A percentile compares a stretch with the other conserved stretches of the same genome.
Evolutionary conservation across 768 basidiomycete genomes (phyloP).

Genomic region (Amanita thiersii): DNA sequence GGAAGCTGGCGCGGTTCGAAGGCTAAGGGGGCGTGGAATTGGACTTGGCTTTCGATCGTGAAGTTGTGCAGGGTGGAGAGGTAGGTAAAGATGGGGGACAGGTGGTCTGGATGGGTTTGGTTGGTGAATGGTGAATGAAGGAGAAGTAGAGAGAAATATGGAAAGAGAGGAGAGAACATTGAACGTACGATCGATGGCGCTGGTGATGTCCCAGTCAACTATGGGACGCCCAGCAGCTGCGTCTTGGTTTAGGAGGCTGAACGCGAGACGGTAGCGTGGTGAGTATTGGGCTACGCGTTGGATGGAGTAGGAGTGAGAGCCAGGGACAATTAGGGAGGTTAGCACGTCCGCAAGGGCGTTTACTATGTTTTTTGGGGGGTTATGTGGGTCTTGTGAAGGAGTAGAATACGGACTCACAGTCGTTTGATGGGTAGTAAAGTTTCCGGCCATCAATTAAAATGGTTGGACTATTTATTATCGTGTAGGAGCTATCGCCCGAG

Average conservation of each 20-base stretch:
- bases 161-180: not conserved
- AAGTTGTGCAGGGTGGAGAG: slow-evolving; percentile 77
- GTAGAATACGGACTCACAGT: not conserved
- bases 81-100: slow-evolving; percentile 55
- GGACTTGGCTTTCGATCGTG: slow-evolving; percentile 90
- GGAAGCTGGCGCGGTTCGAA: slow-evolving; percentile 51
- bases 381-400: not conserved
- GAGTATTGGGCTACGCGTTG: slow-evolving; percentile 65
- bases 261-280: slow-evolving; percentile 78
- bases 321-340: slow-evolving; percentile 27
- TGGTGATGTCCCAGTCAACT: slow-evolving; percentile 65
- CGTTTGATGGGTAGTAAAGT: not conserved
- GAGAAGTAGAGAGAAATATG: too few species aligned
- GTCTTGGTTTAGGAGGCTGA: slow-evolving; percentile 90
- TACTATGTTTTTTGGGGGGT: slow-evolving; percentile 10
- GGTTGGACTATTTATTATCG: slow-evolving; percentile 10
- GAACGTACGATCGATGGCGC: slow-evolving; percentile 54
- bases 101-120: slow-evolving; percentile 42
- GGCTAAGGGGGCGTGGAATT: slow-evolving; percentile 84
- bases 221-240: slow-evolving; percentile 54
- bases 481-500: slow-evolving; percentile 15
- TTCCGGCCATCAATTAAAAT: not conserved
- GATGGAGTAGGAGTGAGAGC: not conserved
- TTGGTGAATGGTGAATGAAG: not conserved
- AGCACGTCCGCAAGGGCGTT: slow-evolving; percentile 21